Evolutionary conservation across 257 asterid genomes (phyloP).

Genomic region (Fraxinus americana): DNA sequence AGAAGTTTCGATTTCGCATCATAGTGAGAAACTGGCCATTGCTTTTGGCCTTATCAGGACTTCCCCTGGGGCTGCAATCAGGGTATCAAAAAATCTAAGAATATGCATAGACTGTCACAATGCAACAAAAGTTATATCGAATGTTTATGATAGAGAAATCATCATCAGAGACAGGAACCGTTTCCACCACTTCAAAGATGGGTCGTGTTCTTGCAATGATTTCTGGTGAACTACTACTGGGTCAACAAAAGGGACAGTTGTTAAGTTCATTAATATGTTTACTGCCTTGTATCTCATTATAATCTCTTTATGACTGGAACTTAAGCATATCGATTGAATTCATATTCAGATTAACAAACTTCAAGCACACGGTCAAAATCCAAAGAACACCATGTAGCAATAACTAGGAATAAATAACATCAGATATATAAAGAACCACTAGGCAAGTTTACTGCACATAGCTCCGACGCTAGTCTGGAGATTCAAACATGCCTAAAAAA

Average conservation of each 20-base stretch:
- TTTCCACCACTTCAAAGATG: constrained; percentile 52
- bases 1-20: constrained; percentile 48
- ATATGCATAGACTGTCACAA: constrained; percentile 52
- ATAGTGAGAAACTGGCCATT: constrained; percentile 59
- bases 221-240: constrained; percentile 42
- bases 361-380: background rate
- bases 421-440: background rate
- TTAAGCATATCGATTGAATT: background rate
- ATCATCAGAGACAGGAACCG: constrained; percentile 52
- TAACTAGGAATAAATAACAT: background rate
- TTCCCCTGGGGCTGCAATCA: constrained; percentile 33
- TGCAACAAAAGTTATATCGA: constrained; percentile 38
- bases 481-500: background rate
- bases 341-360: background rate
- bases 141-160: constrained; percentile 43
- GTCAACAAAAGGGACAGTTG: background rate
- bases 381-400: background rate
- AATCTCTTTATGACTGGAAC: background rate
- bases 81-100: constrained; percentile 52
- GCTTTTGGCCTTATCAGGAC: constrained; percentile 49
- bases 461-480: background rate
- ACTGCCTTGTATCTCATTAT: background rate
- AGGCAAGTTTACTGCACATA: constrained; percentile 16
- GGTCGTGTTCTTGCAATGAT: constrained; percentile 55
- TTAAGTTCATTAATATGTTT: background rate